phyloP scores from a whole-genome alignment of 495 filamentous ascomycete genomes.

The Aspergillus heteromorphus region DNA sequence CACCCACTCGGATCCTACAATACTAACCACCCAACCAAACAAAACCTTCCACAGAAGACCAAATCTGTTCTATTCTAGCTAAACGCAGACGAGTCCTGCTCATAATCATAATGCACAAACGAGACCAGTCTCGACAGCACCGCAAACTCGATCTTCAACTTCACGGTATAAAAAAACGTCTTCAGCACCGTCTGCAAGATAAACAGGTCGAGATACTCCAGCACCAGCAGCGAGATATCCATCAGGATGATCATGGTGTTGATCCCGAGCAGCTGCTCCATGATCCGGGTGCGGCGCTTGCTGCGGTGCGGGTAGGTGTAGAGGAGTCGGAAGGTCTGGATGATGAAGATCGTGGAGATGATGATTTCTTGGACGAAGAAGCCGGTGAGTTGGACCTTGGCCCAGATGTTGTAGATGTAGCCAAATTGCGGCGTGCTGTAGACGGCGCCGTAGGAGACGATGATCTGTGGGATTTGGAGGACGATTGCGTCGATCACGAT shows the following conservation, averaged over 20 bases:
- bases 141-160: slow-evolving; percentile 50
- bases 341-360: slow-evolving; percentile 46
- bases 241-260: slow-evolving; percentile 38
- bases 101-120: background rate
- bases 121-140: slow-evolving; percentile 30
- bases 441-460: slow-evolving; percentile 20
- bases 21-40: too few relatives aligned
- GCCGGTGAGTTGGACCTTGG: slow-evolving; percentile 40
- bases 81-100: background rate
- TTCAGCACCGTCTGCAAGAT: slow-evolving; percentile 41
- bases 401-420: slow-evolving; percentile 36
- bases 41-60: too few relatives aligned
- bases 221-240: slow-evolving; percentile 39
- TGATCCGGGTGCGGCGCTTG: slow-evolving; percentile 29
- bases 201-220: slow-evolving; percentile 41
- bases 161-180: slow-evolving; percentile 45
- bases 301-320: slow-evolving; percentile 22
- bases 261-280: slow-evolving; percentile 41
- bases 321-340: slow-evolving; percentile 34
- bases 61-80: too few relatives aligned
- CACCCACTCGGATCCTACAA: too few relatives aligned
- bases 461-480: slow-evolving; percentile 23
- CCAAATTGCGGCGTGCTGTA: slow-evolving; percentile 14
- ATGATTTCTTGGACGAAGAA: slow-evolving; percentile 46
- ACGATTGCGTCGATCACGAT: slow-evolving; percentile 24